Conservation (phyloP, 2,329 filamentous ascomycete species). For the Claviceps digitariae region DNA sequence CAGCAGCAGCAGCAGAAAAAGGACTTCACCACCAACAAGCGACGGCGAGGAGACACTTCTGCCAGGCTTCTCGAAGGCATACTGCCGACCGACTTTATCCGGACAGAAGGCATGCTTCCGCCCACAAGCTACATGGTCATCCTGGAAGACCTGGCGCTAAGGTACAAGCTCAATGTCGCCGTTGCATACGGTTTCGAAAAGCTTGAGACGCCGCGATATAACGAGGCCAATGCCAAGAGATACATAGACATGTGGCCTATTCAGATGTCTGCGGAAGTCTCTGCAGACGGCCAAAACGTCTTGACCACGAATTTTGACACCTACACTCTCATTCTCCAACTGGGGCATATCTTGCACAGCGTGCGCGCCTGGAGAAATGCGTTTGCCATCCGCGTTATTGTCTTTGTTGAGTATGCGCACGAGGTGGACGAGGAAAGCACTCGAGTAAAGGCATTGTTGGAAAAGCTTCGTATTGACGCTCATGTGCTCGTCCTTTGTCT, state of each 20-base stretch:
- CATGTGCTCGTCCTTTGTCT: slow-evolving; percentile 72
- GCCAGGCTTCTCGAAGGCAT: slow-evolving; percentile 41
- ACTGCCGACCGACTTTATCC: slow-evolving; percentile 57
- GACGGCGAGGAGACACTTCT: slow-evolving; percentile 40
- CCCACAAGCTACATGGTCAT: slow-evolving; percentile 68
- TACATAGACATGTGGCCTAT: slow-evolving; percentile 87
- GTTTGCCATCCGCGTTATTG: slow-evolving; percentile 62
- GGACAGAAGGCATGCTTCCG: slow-evolving; percentile 53
- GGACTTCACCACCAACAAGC: slow-evolving; percentile 10
- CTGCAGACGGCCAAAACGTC: slow-evolving; percentile 50
- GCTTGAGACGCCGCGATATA: slow-evolving; percentile 54
- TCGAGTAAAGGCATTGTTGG: slow-evolving; percentile 58
- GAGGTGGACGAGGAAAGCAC: slow-evolving; percentile 69
- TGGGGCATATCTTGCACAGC: slow-evolving; percentile 73
- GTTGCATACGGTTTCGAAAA: slow-evolving; percentile 69
- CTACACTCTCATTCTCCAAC: slow-evolving; percentile 70
- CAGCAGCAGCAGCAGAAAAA: slow-evolving; percentile 19
- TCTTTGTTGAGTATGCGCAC: slow-evolving; percentile 80
- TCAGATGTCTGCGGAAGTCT: slow-evolving; percentile 79
- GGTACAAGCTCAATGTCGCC: slow-evolving; percentile 71
- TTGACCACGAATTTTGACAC: slow-evolving; percentile 86
- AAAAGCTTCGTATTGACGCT: slow-evolving; percentile 71
- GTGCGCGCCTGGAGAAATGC: slow-evolving; percentile 67
- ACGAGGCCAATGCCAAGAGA: slow-evolving; percentile 49
- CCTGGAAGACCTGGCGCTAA: slow-evolving; percentile 65